These are phyloP conservation scores for Oryza rufipogon DNA, from an alignment of 176 grass and related monocot species.

Conservation along the genomic window DNA sequence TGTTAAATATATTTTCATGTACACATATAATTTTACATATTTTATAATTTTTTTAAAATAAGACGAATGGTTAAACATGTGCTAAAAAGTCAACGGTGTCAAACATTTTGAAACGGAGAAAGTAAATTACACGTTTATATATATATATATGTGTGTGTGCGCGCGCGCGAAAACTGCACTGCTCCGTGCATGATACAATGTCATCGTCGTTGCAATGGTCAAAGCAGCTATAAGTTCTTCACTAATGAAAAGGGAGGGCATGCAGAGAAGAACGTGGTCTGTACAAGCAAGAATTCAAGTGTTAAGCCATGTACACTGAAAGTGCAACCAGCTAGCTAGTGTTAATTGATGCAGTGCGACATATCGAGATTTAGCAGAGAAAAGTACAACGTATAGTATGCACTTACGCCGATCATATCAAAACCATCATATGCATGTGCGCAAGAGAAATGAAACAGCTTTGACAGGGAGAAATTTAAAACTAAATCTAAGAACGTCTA, in stretches of 20 bases:
- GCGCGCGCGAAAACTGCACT: too few relatives aligned
- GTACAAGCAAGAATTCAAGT: neutral
- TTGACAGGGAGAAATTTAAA: neutral
- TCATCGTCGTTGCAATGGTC: neutral
- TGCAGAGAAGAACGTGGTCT: neutral
- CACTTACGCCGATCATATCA: neutral
- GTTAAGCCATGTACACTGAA: neutral
- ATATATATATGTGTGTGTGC: too few relatives aligned
- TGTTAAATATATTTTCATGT: too few relatives aligned
- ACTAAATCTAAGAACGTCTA: neutral
- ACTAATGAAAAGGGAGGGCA: neutral
- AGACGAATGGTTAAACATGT: too few relatives aligned
- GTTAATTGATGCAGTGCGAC: neutral
- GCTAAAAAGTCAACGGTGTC: too few relatives aligned
- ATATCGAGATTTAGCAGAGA: neutral
- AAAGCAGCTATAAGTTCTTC: neutral
- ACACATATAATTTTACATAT: too few relatives aligned
- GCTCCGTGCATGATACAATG: too few relatives aligned
- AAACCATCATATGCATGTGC: neutral
- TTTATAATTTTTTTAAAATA: too few relatives aligned
- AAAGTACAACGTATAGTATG: neutral
- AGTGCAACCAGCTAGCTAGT: neutral
- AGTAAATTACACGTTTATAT: too few relatives aligned
- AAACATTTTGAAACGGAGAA: too few relatives aligned
- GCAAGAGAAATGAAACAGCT: neutral